Evolutionary conservation across 257 asterid species (phyloP).

Genomic region (Solanum pennellii): DNA sequence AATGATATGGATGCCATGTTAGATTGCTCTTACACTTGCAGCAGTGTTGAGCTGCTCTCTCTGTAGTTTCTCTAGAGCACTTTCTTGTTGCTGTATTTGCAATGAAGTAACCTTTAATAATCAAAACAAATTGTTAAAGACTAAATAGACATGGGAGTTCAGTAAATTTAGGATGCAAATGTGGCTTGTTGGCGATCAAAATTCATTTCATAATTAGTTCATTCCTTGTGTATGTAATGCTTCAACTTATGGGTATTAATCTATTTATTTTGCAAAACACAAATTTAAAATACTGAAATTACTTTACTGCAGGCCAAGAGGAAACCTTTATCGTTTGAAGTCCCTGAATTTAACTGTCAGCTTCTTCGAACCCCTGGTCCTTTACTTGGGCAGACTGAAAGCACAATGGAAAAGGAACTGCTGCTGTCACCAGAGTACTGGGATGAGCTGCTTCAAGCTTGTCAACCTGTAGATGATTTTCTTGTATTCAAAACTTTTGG

Average conservation of each 20-base stretch:
- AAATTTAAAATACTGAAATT: background rate
- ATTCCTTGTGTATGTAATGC: background rate
- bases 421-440: conserved; percentile 25
- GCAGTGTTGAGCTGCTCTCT: background rate
- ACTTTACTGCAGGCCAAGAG: conserved; percentile 63
- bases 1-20: background rate
- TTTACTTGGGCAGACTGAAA: conserved; percentile 27
- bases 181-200: background rate
- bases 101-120: background rate
- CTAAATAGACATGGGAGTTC: background rate
- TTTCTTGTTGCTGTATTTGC: background rate
- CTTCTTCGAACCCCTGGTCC: conserved; percentile 57
- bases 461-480: conserved; percentile 56
- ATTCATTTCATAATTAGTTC: background rate
- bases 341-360: conserved; percentile 32
- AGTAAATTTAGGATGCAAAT: background rate
- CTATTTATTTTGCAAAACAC: background rate
- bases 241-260: background rate
- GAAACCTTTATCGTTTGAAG: conserved; percentile 45
- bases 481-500: conserved; percentile 36
- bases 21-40: background rate
- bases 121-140: background rate
- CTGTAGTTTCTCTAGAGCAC: background rate
- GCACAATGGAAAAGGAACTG: conserved; percentile 19
- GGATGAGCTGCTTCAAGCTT: conserved; percentile 35